These are phyloP conservation scores for Chlorella sp. DNA, from an alignment of 139 green algal genomes.

Conservation along the genomic window DNA sequence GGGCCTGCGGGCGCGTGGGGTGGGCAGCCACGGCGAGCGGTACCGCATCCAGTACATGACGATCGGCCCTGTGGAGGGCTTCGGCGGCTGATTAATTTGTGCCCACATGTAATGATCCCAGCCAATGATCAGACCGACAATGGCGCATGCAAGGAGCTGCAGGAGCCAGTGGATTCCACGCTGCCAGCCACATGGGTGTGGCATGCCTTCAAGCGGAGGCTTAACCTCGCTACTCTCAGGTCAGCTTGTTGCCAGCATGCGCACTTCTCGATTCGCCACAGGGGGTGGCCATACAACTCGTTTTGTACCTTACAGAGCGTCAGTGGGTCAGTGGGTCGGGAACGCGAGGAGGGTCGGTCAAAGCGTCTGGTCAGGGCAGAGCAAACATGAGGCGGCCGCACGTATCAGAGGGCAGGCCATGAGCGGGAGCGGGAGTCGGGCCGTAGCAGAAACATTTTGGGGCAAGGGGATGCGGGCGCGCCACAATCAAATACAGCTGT, in stretches of 20 bases:
- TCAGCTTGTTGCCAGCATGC: too few species aligned
- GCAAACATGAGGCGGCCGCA: not conserved
- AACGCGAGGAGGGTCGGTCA: not conserved
- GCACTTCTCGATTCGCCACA: too few species aligned
- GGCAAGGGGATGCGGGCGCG: not conserved
- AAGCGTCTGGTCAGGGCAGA: not conserved
- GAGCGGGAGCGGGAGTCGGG: too few species aligned
- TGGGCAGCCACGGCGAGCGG: not conserved
- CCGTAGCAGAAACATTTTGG: too few species aligned
- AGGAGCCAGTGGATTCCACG: too few species aligned
- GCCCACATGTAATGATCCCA: not conserved
- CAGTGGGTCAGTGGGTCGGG: not conserved
- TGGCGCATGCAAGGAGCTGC: not conserved
- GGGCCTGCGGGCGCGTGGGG: not conserved
- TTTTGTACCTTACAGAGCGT: not conserved
- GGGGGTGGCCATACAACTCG: too few species aligned
- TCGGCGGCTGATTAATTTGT: slow-evolving; percentile 23
- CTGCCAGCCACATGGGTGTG: too few species aligned
- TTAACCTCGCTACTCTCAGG: too few species aligned
- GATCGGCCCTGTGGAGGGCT: slow-evolving; percentile 44
- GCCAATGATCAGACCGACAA: not conserved
- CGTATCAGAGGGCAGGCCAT: too few species aligned
- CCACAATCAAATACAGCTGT: not conserved
- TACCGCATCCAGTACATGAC: slow-evolving; percentile 38
- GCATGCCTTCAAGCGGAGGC: too few species aligned